phyloP scores from a whole-genome alignment of 1,284 basidiomycete species.

The Ceratobasidium sp. region DNA sequence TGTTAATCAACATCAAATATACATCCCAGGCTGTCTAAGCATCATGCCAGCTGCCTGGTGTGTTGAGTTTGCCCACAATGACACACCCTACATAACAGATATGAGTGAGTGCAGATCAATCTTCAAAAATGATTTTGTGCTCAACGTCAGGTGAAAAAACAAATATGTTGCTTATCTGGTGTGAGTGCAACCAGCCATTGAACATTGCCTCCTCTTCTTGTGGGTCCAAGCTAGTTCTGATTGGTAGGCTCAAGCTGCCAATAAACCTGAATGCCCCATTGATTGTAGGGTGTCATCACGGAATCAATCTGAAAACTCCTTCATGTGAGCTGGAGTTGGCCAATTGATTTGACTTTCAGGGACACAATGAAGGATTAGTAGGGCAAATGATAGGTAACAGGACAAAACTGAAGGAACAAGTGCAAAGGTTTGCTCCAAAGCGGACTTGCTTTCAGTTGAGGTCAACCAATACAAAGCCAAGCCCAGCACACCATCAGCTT shows the following conservation, averaged over 20 bases:
- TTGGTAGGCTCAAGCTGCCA: constrained; percentile 50
- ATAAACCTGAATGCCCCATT: constrained; percentile 54
- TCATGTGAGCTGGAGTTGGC: constrained; percentile 51
- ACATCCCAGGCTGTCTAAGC: constrained; percentile 54
- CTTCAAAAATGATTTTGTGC: constrained; percentile 12
- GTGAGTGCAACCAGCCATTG: constrained; percentile 59
- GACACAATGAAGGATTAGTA: constrained; percentile 51
- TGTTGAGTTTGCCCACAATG: constrained; percentile 53
- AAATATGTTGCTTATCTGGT: constrained; percentile 53
- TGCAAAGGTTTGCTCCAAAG: constrained; percentile 55
- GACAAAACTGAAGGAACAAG: constrained; percentile 49
- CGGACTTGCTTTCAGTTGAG: constrained; percentile 55
- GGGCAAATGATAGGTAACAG: constrained; percentile 54
- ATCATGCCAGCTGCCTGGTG: constrained; percentile 61
- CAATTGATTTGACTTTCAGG: constrained; percentile 53
- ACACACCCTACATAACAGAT: constrained; percentile 49
- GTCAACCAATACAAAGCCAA: constrained; percentile 57
- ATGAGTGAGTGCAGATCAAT: not conserved
- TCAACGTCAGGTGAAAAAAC: constrained; percentile 53
- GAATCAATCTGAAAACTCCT: constrained; percentile 50
- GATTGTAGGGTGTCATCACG: constrained; percentile 53
- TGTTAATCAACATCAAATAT: constrained; percentile 51
- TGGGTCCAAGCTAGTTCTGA: constrained; percentile 49
- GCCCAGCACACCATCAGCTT: constrained; percentile 58
- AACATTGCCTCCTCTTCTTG: constrained; percentile 60